These are phyloP conservation scores for Stentor roeselii DNA, from an alignment of 73 alveolate genomes.

Conservation along the genomic window DNA sequence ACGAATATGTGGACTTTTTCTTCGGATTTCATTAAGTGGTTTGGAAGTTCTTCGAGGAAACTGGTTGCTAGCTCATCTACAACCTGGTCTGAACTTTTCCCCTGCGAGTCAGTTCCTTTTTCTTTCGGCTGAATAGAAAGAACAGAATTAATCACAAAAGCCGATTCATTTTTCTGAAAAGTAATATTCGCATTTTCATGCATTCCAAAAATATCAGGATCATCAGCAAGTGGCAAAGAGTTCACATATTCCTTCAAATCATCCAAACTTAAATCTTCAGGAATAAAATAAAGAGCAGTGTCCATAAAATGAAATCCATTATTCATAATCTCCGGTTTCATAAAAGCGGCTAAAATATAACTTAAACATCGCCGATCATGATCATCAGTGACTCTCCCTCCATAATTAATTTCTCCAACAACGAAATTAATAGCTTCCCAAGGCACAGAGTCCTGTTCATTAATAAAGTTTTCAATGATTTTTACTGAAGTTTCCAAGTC, in stretches of 20 bases:
- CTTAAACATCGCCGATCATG: slow-evolving; percentile 93
- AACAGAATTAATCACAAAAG: slow-evolving; percentile 65
- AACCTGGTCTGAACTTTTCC: slow-evolving; percentile 89
- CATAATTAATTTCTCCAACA: slow-evolving; percentile 97
- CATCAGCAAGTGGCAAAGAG: slow-evolving; percentile 84
- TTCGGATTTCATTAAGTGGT: slow-evolving; percentile 71
- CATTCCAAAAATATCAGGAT: slow-evolving; percentile 98
- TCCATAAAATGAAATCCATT: slow-evolving; percentile 60
- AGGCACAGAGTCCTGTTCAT: slow-evolving; percentile 92
- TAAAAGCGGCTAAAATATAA: slow-evolving; percentile 59
- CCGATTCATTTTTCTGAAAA: slow-evolving; percentile 76
- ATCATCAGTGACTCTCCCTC: slow-evolving; percentile 99
- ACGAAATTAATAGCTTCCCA: slow-evolving; percentile 97
- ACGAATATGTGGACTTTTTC: slow-evolving; percentile 77
- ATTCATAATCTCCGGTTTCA: slow-evolving; percentile 62
- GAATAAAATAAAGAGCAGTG: slow-evolving; percentile 85
- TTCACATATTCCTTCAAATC: slow-evolving; percentile 70
- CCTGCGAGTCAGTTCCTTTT: slow-evolving; percentile 66
- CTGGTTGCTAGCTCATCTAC: slow-evolving; percentile 81
- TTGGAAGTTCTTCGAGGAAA: slow-evolving; percentile 68
- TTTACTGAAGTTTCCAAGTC: slow-evolving; percentile 97
- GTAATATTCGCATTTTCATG: slow-evolving; percentile 99
- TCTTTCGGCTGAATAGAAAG: slow-evolving; percentile 93
- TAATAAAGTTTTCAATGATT: slow-evolving; percentile 90
- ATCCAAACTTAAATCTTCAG: slow-evolving; percentile 71